These are phyloP conservation scores for Catharanthus roseus DNA, from an alignment of 257 asterid genomes.

Conservation along the genomic window DNA sequence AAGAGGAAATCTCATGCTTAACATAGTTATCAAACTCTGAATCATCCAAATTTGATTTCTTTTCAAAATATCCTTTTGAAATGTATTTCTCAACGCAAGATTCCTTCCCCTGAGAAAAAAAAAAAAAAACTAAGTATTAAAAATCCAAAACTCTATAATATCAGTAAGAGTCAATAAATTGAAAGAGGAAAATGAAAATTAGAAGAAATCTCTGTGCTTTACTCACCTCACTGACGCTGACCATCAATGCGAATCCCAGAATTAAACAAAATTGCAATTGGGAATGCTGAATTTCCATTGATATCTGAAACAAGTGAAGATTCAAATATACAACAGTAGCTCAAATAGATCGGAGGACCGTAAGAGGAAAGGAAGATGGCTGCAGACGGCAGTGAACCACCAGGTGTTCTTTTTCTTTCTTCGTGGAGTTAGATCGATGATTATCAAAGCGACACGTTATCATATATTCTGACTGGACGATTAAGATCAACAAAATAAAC, in stretches of 20 bases:
- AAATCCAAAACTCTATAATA: not conserved
- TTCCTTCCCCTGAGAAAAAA: constrained; percentile 32
- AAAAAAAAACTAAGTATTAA: not conserved
- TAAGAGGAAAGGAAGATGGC: not conserved
- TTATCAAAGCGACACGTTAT: not conserved
- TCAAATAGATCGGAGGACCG: not conserved
- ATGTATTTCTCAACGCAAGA: constrained; percentile 34
- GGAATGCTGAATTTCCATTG: constrained; percentile 7
- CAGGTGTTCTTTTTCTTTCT: too few relatives aligned
- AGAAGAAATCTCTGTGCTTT: not conserved
- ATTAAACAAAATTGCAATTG: constrained; percentile 1
- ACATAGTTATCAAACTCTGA: constrained; percentile 39
- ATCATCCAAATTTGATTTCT: constrained; percentile 35
- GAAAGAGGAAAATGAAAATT: not conserved
- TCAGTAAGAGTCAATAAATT: not conserved
- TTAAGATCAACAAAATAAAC: not conserved
- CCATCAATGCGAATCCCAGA: constrained; percentile 1
- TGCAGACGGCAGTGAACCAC: too few relatives aligned
- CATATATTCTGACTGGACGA: not conserved
- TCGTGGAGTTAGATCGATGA: too few relatives aligned
- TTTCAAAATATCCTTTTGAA: constrained; percentile 40
- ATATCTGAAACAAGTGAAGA: not conserved
- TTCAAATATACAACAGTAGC: not conserved
- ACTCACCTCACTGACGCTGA: constrained; percentile 14
- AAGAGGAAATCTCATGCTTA: constrained; percentile 31